Evolutionary conservation across 768 basidiomycete species (phyloP), one percentile per base, ranked within the genome.

Genomic region (Lactarius evosmus): DNA sequence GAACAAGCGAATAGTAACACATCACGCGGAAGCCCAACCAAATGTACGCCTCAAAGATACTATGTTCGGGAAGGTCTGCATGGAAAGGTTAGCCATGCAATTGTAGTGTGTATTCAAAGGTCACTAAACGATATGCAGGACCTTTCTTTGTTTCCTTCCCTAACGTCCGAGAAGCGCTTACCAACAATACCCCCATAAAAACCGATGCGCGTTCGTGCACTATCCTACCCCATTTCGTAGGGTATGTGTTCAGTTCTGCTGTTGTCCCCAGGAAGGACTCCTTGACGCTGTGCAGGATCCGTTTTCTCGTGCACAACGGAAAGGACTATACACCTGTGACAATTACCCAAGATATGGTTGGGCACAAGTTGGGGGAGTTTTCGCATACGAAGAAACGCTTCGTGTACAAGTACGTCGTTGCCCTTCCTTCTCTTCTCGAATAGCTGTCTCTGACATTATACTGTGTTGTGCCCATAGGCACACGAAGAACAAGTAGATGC

Each of bases 321-420:
- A 93, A 88, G 76, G 85, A 92, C 70, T 96, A 93, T 74, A 62
- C 88, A 5, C 95, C 95, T 0, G 88, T 99, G 44, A 76, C 81
- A 50, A 82, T 99, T 67, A 94, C 91, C 4, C 93, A 95, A 73
- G 96, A 98, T 74, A 98, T 98, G 96, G 93, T 99, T 1, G 96
- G 96, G 0, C 95, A 99, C 74, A 99, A 99, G 75, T 76, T 98
- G 58, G 96, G 96, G 58, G 95, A 98, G 79, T 98, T 98, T 75
- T 79, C 93, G 44, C 84, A 87, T 69, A 98, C 95, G 38, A 87
- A 89, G 78, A 95, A 93, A 75, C 84, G 83, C 60, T 95, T 95
- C 74, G 83, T 79, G 34, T 94, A 87, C 78, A 90, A 85, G 94
- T 94, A 73, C 73, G 91, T 86, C 41, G 52, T 60, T 65, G 55